Conservation (phyloP, 441 rosid species). For the Eruca vesicaria region DNA sequence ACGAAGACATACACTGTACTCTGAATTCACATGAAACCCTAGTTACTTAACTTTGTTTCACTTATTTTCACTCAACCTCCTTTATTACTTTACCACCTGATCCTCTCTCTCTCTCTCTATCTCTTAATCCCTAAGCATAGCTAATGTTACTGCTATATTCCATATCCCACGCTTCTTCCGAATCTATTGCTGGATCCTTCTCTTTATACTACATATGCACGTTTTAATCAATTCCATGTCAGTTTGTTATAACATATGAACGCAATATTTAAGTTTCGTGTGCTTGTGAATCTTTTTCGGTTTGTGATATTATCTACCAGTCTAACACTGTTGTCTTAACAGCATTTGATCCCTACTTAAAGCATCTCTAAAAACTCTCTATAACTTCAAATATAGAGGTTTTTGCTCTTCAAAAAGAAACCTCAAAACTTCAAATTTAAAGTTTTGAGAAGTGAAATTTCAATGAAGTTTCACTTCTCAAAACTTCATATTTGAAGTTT, state of each 20-base stretch:
- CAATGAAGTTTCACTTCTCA: too few relatives aligned
- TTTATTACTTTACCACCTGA: constrained; percentile 30
- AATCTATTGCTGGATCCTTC: constrained; percentile 28
- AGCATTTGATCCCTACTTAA: constrained; percentile 13
- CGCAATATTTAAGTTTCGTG: not conserved
- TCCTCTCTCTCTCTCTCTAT: not conserved
- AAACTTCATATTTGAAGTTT: too few relatives aligned
- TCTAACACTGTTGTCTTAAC: not conserved
- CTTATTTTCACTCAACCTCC: constrained; percentile 20
- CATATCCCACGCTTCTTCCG: constrained; percentile 32
- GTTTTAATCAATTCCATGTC: not conserved
- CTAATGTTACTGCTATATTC: constrained; percentile 17
- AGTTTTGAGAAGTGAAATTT: too few relatives aligned
- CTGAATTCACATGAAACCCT: constrained; percentile 34
- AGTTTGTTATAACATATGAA: not conserved
- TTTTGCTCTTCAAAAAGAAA: too few relatives aligned
- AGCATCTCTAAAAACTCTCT: too few relatives aligned
- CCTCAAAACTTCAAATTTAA: too few relatives aligned
- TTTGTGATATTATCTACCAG: not conserved
- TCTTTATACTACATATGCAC: constrained; percentile 8
- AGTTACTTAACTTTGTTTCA: constrained; percentile 23
- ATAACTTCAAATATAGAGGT: too few relatives aligned
- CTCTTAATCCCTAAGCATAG: constrained; percentile 14
- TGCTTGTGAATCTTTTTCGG: not conserved
- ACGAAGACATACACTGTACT: constrained; percentile 34